Percentiles rank a stretch among this genome's conserved stretches.
These are phyloP conservation scores for Pilatotrama ljubarskyi DNA, from an alignment of 768 basidiomycete species.

Conservation along the genomic window DNA sequence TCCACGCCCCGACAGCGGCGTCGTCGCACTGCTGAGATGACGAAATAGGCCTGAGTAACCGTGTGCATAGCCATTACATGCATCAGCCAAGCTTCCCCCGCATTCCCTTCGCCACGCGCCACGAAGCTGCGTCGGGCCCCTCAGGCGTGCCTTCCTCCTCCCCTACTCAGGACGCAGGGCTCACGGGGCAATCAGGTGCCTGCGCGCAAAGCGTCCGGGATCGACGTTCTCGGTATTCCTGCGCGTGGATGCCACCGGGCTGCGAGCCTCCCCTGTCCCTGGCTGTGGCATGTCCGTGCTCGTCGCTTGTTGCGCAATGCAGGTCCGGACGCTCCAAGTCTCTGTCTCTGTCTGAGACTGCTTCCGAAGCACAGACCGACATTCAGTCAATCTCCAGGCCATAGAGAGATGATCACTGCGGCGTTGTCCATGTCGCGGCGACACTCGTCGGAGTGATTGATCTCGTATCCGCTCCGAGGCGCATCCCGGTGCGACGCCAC, in stretches of 20 bases:
- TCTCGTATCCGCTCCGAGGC: background rate
- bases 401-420: background rate
- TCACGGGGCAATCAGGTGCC: background rate
- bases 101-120: background rate
- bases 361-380: no score
- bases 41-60: slow-evolving; percentile 3
- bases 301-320: background rate
- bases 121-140: background rate
- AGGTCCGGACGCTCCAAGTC: background rate
- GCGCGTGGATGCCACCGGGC: background rate
- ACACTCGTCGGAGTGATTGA: slow-evolving; percentile 7
- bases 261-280: background rate
- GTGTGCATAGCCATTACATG: slow-evolving; percentile 9
- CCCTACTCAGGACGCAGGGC: background rate
- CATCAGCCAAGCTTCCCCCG: background rate
- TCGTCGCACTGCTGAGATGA: background rate
- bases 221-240: background rate
- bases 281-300: background rate
- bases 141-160: background rate
- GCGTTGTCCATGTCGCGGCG: background rate
- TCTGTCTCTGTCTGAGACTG: no score
- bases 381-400: background rate
- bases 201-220: background rate
- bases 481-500: background rate
- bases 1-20: background rate